Percentiles rank a stretch among this genome's conserved stretches.
Conservation (phyloP, 1,284 basidiomycete genomes). For the Leccinum fallax region DNA sequence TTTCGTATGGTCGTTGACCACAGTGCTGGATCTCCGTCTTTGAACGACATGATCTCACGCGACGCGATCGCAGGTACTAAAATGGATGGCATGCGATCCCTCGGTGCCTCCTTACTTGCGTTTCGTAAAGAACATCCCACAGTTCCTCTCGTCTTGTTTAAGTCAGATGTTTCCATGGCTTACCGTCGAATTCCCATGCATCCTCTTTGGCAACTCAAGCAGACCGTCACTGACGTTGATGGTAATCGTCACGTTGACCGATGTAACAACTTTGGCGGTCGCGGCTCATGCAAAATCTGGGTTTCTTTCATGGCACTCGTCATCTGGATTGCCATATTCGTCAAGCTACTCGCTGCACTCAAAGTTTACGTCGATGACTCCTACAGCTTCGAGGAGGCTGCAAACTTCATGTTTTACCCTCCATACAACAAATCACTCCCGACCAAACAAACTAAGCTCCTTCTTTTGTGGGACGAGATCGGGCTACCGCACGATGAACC, state of each 20-base stretch:
- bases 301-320: slow-evolving; percentile 37
- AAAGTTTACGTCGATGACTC: slow-evolving; percentile 39
- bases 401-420: background rate
- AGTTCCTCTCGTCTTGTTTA: slow-evolving; percentile 20
- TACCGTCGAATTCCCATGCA: slow-evolving; percentile 42
- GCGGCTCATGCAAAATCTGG: slow-evolving; percentile 31
- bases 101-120: slow-evolving; percentile 18
- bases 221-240: slow-evolving; percentile 34
- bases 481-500: slow-evolving; percentile 34
- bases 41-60: slow-evolving; percentile 42
- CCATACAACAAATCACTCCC: slow-evolving; percentile 33
- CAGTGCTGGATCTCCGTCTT: slow-evolving; percentile 32
- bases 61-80: slow-evolving; percentile 19
- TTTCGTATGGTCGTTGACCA: slow-evolving; percentile 44
- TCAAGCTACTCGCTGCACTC: slow-evolving; percentile 6
- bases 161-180: slow-evolving; percentile 43
- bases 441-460: slow-evolving; percentile 22
- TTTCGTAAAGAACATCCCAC: slow-evolving; percentile 14
- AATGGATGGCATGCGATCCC: slow-evolving; percentile 30
- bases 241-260: slow-evolving; percentile 33
- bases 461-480: slow-evolving; percentile 37
- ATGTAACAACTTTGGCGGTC: slow-evolving; percentile 36
- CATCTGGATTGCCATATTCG: slow-evolving; percentile 35
- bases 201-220: slow-evolving; percentile 46
- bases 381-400: slow-evolving; percentile 15